Evolutionary conservation across 2,329 filamentous ascomycete genomes (phyloP).

Genomic region (Paecilomyces dactylethromorphus): DNA sequence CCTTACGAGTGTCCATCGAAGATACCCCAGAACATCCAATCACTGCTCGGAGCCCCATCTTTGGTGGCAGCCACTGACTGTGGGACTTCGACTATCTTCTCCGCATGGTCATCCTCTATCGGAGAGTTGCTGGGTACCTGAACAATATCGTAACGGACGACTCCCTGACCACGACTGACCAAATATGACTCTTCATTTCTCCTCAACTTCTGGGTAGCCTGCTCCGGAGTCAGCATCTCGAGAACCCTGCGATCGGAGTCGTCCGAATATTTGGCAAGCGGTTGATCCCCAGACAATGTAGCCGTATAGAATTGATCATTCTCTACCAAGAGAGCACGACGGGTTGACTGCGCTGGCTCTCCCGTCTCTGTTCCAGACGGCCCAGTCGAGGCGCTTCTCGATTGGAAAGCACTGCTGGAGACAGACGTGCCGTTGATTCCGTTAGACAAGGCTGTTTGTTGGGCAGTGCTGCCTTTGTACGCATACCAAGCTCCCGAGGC

Average conservation of each 20-base stretch:
- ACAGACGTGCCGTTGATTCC: conserved; percentile 15
- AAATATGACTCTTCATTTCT: conserved; percentile 87
- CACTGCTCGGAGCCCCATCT: conserved; percentile 55
- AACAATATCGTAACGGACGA: conserved; percentile 89
- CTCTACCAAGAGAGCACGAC: conserved; percentile 74
- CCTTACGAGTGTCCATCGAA: conserved; percentile 92
- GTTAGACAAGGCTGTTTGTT: conserved; percentile 15
- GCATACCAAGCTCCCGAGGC: conserved; percentile 45
- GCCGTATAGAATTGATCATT: conserved; percentile 86
- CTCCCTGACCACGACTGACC: conserved; percentile 81
- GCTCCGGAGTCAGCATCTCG: conserved; percentile 93
- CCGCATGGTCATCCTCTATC: conserved; percentile 96
- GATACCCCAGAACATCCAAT: conserved; percentile 99
- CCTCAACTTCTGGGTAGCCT: conserved; percentile 83
- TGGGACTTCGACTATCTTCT: conserved; percentile 93
- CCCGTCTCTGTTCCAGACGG: conserved; percentile 25
- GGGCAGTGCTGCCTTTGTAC: conserved; percentile 33
- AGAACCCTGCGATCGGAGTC: conserved; percentile 78
- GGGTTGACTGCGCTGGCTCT: conserved; percentile 47
- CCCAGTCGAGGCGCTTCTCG: conserved; percentile 18
- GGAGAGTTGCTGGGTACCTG: conserved; percentile 95
- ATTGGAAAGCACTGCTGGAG: conserved; percentile 12
- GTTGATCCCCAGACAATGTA: conserved; percentile 75
- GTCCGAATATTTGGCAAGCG: conserved; percentile 81
- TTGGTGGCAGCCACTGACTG: conserved; percentile 50